phyloP scores from a whole-genome alignment of 73 alveolate genomes.

The Tetrahymena thermophila region DNA sequence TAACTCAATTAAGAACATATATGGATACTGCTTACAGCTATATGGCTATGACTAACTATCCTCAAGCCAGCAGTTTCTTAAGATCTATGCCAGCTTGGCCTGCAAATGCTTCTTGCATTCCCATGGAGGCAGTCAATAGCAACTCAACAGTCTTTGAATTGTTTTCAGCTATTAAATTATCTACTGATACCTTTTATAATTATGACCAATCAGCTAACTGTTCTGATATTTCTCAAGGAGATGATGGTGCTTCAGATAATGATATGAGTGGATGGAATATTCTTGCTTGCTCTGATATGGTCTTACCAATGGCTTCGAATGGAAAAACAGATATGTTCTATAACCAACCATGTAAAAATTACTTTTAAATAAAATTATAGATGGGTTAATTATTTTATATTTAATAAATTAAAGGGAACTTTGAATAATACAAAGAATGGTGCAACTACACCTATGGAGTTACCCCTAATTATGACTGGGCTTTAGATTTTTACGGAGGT shows the following conservation, averaged over 20 bases:
- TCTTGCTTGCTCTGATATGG: slow-evolving; percentile 59
- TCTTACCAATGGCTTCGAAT: slow-evolving; percentile 54
- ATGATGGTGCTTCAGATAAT: slow-evolving; percentile 18
- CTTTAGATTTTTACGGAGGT: slow-evolving; percentile 54
- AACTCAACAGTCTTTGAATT: neutral
- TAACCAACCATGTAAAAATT: slow-evolving; percentile 3
- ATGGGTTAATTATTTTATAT: no score
- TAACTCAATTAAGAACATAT: neutral
- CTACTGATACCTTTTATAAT: slow-evolving; percentile 34
- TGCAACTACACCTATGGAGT: slow-evolving; percentile 32
- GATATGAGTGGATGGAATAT: slow-evolving; percentile 64
- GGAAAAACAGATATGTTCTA: slow-evolving; percentile 59
- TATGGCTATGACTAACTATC: slow-evolving; percentile 18
- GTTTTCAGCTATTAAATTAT: neutral
- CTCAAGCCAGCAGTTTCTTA: neutral
- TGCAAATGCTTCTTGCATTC: neutral
- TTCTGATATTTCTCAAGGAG: slow-evolving; percentile 3
- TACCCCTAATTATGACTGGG: slow-evolving; percentile 47
- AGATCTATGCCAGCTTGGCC: slow-evolving; percentile 4
- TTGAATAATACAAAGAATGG: neutral
- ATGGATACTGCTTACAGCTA: slow-evolving; percentile 1
- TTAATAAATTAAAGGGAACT: neutral
- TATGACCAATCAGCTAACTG: slow-evolving; percentile 21
- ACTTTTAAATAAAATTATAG: no score
- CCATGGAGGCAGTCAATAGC: neutral